phyloP scores from a whole-genome alignment of 352 stramenopile species.

The Phytophthora ohioensis region DNA sequence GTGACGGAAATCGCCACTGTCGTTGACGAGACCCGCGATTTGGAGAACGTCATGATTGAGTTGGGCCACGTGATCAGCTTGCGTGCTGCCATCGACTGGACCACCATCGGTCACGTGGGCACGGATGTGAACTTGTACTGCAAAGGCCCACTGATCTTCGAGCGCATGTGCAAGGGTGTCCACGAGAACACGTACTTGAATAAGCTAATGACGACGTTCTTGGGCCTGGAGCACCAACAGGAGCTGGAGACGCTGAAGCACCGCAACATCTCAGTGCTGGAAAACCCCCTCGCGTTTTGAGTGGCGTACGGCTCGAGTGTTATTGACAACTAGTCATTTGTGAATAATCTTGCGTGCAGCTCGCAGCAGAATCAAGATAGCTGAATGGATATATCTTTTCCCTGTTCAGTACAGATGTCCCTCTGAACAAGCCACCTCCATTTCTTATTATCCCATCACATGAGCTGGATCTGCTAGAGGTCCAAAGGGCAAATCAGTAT shows the following conservation, averaged over 20 bases:
- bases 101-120: conserved; percentile 69
- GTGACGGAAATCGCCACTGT: conserved; percentile 10
- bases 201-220: conserved; percentile 79
- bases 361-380: neutral
- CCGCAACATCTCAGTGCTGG: conserved; percentile 48
- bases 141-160: conserved; percentile 63
- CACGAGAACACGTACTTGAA: conserved; percentile 80
- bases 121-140: conserved; percentile 79
- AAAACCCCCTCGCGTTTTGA: conserved; percentile 37
- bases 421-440: no score
- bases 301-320: conserved; percentile 30
- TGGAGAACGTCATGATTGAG: conserved; percentile 55
- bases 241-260: conserved; percentile 68
- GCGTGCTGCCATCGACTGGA: conserved; percentile 53
- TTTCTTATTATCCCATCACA: no score
- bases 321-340: conserved; percentile 45
- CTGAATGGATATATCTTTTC: conserved; percentile 6
- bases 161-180: conserved; percentile 70
- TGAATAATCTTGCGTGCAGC: conserved; percentile 5
- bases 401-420: neutral
- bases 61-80: conserved; percentile 63
- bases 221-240: conserved; percentile 66
- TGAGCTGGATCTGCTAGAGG: no score
- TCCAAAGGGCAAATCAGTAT: no score
- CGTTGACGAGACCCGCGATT: conserved; percentile 52